Evolutionary conservation across 805 yeast species (phyloP).

Genomic region (Metschnikowia peoriensis): DNA sequence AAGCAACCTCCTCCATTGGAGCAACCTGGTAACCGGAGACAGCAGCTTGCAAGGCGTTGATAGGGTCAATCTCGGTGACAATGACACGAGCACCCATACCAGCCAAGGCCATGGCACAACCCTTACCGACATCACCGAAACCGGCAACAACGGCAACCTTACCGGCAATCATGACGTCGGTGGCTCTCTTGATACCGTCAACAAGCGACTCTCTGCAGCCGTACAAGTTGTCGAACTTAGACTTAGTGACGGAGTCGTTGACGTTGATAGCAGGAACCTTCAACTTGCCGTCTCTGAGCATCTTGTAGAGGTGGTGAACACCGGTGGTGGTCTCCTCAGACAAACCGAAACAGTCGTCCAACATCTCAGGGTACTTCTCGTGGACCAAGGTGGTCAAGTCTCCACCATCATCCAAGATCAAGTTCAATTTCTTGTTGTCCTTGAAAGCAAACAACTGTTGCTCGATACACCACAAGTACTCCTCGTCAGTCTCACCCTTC

Average conservation of each 20-base stretch:
- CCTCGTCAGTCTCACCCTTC: conserved; percentile 99
- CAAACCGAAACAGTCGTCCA: conserved; percentile 90
- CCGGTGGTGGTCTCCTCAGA: conserved; percentile 99
- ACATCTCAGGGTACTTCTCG: conserved; percentile 97
- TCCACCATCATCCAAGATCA: conserved; percentile 99
- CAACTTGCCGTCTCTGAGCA: conserved; percentile 81
- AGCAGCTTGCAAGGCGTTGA: conserved; percentile 98
- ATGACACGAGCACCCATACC: conserved; percentile 99
- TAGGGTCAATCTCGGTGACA: conserved; percentile 97
- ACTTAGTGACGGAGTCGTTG: conserved; percentile 98
- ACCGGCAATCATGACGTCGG: conserved; percentile 99
- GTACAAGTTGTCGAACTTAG: conserved; percentile 98
- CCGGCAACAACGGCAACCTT: conserved; percentile 99
- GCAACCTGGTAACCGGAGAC: conserved; percentile 97
- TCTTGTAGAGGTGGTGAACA: conserved; percentile 98
- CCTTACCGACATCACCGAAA: conserved; percentile 99
- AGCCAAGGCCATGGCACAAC: conserved; percentile 98
- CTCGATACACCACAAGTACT: conserved; percentile 98
- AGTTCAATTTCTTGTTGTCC: conserved; percentile 91
- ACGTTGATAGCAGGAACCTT: conserved; percentile 99
- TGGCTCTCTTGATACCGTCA: conserved; percentile 99
- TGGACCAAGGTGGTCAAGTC: conserved; percentile 96
- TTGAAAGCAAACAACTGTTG: conserved; percentile 98
- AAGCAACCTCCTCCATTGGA: conserved; percentile 91
- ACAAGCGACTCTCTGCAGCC: conserved; percentile 99